Percentiles rank a stretch among this genome's conserved stretches.
These are phyloP conservation scores for Tricholoma terreum DNA, from an alignment of 768 basidiomycete species.

Conservation along the genomic window DNA sequence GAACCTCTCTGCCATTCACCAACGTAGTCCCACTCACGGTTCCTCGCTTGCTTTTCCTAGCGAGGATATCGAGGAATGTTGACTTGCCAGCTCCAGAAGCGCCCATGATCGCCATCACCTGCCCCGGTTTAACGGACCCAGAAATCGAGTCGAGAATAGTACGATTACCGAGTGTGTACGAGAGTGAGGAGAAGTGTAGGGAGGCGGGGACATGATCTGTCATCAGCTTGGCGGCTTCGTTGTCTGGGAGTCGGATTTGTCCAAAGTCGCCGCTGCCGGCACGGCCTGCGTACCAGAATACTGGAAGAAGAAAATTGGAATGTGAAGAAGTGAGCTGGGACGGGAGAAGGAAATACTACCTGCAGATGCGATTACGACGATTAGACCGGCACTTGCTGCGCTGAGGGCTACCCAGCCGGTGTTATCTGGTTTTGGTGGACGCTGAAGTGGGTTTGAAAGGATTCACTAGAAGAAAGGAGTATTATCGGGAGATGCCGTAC, in stretches of 20 bases:
- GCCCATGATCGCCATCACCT: conserved; percentile 95
- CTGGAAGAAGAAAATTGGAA: conserved; percentile 23
- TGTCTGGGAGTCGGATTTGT: conserved; percentile 73
- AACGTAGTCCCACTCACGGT: conserved; percentile 68
- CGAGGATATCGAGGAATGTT: conserved; percentile 94
- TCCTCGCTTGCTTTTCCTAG: conserved; percentile 85
- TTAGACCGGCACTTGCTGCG: conserved; percentile 68
- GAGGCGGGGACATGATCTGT: conserved; percentile 92
- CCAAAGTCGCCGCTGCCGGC: conserved; percentile 65
- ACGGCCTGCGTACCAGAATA: conserved; percentile 91
- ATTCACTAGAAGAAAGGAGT: not conserved
- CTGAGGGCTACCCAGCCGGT: conserved; percentile 82
- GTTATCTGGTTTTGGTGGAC: conserved; percentile 81
- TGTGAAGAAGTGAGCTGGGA: not conserved
- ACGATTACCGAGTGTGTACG: conserved; percentile 69
- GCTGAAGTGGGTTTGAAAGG: conserved; percentile 32
- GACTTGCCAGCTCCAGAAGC: conserved; percentile 97
- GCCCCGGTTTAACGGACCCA: conserved; percentile 83
- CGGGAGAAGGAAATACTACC: conserved; percentile 34
- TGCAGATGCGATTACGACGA: conserved; percentile 68
- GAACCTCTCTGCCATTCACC: conserved; percentile 82
- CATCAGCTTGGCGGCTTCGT: conserved; percentile 83
- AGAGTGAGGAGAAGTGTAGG: conserved; percentile 84
- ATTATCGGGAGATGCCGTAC: conserved; percentile 36
- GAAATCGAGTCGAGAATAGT: conserved; percentile 78